Conservation (phyloP, 495 filamentous ascomycete species). For the Tuber melanosporum region DNA sequence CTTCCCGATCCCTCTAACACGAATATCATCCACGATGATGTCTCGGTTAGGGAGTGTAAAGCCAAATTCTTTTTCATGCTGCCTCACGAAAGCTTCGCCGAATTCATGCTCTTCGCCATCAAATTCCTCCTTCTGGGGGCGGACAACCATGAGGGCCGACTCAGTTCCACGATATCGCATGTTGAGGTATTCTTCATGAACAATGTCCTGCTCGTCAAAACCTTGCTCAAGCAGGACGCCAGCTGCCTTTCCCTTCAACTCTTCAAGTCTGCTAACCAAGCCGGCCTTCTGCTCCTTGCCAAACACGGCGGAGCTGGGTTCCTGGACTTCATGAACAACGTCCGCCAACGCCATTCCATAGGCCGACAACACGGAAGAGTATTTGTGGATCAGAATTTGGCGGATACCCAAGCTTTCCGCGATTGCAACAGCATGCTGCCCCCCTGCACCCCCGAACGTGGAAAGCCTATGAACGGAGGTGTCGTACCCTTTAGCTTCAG, state of each 20-base stretch:
- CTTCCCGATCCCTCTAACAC: slow-evolving; percentile 80
- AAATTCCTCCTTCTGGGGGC: slow-evolving; percentile 48
- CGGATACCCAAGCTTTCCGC: slow-evolving; percentile 79
- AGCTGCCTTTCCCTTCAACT: slow-evolving; percentile 62
- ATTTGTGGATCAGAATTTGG: slow-evolving; percentile 82
- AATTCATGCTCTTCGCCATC: slow-evolving; percentile 67
- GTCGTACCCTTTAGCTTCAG: slow-evolving; percentile 89
- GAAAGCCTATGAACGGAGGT: slow-evolving; percentile 83
- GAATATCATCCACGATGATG: slow-evolving; percentile 87
- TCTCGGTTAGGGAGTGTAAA: slow-evolving; percentile 84
- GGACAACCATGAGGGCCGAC: slow-evolving; percentile 77
- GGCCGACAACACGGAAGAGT: slow-evolving; percentile 89
- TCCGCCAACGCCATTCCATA: slow-evolving; percentile 97
- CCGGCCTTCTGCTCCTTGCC: slow-evolving; percentile 51
- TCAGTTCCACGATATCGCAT: slow-evolving; percentile 85
- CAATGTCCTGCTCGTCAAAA: slow-evolving; percentile 63
- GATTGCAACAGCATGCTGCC: slow-evolving; percentile 94
- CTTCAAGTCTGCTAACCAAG: slow-evolving; percentile 54
- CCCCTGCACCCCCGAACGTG: slow-evolving; percentile 90
- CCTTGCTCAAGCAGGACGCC: slow-evolving; percentile 63
- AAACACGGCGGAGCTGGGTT: slow-evolving; percentile 81
- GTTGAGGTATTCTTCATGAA: slow-evolving; percentile 83
- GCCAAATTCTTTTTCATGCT: slow-evolving; percentile 91
- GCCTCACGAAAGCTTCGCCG: slow-evolving; percentile 71
- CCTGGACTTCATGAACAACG: slow-evolving; percentile 86